Base-by-base conservation (phyloP, 768 basidiomycete species). In the Hygrophorus pudorinus region DNA sequence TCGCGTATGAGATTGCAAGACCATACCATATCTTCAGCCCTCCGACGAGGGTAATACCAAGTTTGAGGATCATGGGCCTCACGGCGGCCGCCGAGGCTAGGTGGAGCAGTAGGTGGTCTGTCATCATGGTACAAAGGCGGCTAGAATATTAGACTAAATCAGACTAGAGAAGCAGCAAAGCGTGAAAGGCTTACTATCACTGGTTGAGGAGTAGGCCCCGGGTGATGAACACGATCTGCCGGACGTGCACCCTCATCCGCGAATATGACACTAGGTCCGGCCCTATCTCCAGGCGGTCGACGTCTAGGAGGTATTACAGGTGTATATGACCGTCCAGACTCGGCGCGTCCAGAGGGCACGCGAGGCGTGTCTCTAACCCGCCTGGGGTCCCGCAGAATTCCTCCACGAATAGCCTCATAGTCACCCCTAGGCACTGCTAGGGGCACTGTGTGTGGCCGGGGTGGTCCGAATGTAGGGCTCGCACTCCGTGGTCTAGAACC, bases 401-500 rank as follows among this genome's bases (percentile, higher is more conserved):
- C 10, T 14, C 43, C 14, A 18, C 30, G 30, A 5, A 34, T 32
- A 8, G 35, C 33, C 13, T 45, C 40, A 21, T 29, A 32, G 30
- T 47, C 41, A 14, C 27, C 36, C 24, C 37, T 33, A 8, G 44
- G 44, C n/a, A 46, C 47, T 5, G 51, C 27, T 2, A 54, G 52
- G 4, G 63, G 62, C 30, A 52, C 62, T 4, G 62, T 58, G 17
- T 50, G 49, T 10, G 66, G 39, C 13, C 66, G 61, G 18, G 46
- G 51, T 7, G 59, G 56, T 13, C 24, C 24, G 7, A 64, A 62
- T 12, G 62, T 47, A 16, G 66, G 67, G 44, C 66, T 68, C 3
- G 57, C 51, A 46, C 65, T 68, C 38, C 67, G 56, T n/a, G 60
- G 51, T 36, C 64, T 56, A 16, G 48, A 33, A 30, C 53, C 56